phyloP scores from a whole-genome alignment of 2,329 filamentous ascomycete genomes.

The Colletotrichum liriopes region DNA sequence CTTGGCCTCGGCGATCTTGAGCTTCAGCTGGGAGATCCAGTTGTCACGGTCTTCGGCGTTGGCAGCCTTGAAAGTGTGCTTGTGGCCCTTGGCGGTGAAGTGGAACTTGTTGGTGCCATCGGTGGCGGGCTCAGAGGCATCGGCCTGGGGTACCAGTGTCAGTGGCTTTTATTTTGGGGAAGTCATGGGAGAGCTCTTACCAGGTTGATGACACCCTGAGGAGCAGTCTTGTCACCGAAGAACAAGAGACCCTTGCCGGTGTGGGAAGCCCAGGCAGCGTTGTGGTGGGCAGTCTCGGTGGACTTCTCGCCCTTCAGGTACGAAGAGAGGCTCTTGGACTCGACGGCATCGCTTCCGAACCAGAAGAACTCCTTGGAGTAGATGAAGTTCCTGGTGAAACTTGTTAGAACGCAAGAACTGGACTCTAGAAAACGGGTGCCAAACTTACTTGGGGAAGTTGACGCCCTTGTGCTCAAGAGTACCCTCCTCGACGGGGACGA shows the following conservation, averaged over 20 bases:
- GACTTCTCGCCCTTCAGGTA: conserved; percentile 94
- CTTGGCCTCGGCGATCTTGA: conserved; percentile 88
- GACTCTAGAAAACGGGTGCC: neutral
- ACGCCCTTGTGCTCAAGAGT: conserved; percentile 92
- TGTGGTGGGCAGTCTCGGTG: conserved; percentile 80
- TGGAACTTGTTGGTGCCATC: conserved; percentile 87
- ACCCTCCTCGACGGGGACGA: conserved; percentile 85
- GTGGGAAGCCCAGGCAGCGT: conserved; percentile 90
- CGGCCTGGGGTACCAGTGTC: conserved; percentile 60
- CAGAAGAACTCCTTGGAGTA: conserved; percentile 96
- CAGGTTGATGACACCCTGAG: conserved; percentile 87
- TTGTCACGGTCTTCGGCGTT: conserved; percentile 85
- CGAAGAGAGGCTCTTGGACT: conserved; percentile 79
- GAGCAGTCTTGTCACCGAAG: conserved; percentile 87
- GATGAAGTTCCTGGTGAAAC: conserved; percentile 79
- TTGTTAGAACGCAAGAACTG: conserved; percentile 45
- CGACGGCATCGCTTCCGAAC: conserved; percentile 82
- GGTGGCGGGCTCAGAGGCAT: conserved; percentile 79
- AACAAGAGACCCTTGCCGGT: conserved; percentile 97
- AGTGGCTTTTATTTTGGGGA: conserved; percentile 44
- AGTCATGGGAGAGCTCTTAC: conserved; percentile 66
- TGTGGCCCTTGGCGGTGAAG: conserved; percentile 88
- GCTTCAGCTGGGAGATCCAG: conserved; percentile 90
- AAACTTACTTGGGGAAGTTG: conserved; percentile 85
- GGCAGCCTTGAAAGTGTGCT: conserved; percentile 93